A percentile compares a stretch with the other conserved stretches of the same genome.
phyloP scores from a whole-genome alignment of 2,329 filamentous ascomycete species.

The Aspergillaceae sp. region DNA sequence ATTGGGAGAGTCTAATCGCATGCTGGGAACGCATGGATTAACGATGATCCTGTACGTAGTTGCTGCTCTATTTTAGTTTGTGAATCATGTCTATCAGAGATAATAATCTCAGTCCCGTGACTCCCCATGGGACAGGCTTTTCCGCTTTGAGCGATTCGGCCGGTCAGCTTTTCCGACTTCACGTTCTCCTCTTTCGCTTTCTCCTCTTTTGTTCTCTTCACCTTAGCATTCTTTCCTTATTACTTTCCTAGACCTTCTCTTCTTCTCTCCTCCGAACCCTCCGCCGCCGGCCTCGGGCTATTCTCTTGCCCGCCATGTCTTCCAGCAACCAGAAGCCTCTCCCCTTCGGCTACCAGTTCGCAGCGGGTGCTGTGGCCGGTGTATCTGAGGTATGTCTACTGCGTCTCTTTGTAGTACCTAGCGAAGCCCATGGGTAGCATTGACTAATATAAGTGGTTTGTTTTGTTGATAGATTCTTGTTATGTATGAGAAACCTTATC shows the following conservation, averaged over 20 bases:
- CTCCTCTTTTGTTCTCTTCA: constrained; percentile 3
- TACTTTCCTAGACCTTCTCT: constrained; percentile 1
- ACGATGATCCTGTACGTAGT: neutral
- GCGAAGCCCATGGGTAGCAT: no score
- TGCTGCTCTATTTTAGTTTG: neutral
- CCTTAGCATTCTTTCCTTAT: constrained; percentile 4
- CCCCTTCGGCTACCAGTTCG: constrained; percentile 91
- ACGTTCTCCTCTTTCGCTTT: constrained; percentile 5
- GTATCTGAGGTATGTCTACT: constrained; percentile 79
- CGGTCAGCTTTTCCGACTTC: neutral
- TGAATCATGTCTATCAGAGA: neutral
- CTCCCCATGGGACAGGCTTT: neutral
- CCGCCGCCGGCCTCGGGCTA: neutral
- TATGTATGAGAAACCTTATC: constrained; percentile 52
- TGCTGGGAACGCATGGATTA: neutral
- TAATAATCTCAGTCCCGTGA: neutral
- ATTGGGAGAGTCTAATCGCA: neutral
- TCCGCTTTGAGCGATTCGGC: neutral
- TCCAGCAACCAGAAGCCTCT: constrained; percentile 62
- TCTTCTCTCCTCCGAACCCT: constrained; percentile 1
- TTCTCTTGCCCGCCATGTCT: constrained; percentile 46
- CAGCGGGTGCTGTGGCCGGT: constrained; percentile 90
- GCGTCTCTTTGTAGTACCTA: constrained; percentile 30
- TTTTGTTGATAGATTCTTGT: constrained; percentile 61
- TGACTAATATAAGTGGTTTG: no score